Evolutionary conservation across 345 rosid genomes (phyloP).

Genomic region (Boechera stricta): DNA sequence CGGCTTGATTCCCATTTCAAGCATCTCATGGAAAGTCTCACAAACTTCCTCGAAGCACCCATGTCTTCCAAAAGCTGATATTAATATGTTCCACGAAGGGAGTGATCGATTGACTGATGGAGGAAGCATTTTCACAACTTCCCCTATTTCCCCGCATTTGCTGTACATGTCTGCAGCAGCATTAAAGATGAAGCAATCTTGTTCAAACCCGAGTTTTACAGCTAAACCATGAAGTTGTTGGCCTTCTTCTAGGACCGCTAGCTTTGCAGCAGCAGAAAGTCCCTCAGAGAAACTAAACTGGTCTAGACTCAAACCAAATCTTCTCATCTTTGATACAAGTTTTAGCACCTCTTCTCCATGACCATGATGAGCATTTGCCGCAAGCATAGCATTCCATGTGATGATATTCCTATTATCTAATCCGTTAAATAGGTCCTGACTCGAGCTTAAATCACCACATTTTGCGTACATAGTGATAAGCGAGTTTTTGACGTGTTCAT

Average conservation of each 20-base stretch:
- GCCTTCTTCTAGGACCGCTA: slow-evolving; percentile 88
- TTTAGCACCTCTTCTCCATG: slow-evolving; percentile 71
- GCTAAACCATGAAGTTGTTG: slow-evolving; percentile 74
- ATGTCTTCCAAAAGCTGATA: slow-evolving; percentile 84
- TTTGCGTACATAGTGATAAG: slow-evolving; percentile 84
- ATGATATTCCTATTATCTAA: slow-evolving; percentile 52
- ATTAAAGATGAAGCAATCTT: slow-evolving; percentile 62
- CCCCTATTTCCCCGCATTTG: slow-evolving; percentile 79
- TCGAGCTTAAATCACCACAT: slow-evolving; percentile 72
- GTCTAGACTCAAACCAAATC: slow-evolving; percentile 62
- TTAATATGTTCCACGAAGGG: slow-evolving; percentile 81
- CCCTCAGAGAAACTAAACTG: slow-evolving; percentile 79
- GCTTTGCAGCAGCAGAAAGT: slow-evolving; percentile 76
- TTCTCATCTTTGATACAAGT: slow-evolving; percentile 61
- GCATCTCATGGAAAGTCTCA: slow-evolving; percentile 80
- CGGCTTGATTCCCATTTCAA: slow-evolving; percentile 61
- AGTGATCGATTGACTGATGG: slow-evolving; percentile 52
- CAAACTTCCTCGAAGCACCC: slow-evolving; percentile 64
- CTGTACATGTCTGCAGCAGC: slow-evolving; percentile 90
- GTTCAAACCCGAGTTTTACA: slow-evolving; percentile 66
- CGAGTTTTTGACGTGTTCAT: slow-evolving; percentile 65
- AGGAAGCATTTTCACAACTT: slow-evolving; percentile 63
- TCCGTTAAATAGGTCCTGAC: slow-evolving; percentile 58
- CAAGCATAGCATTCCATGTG: slow-evolving; percentile 81
- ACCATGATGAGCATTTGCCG: slow-evolving; percentile 77